A percentile compares a stretch with the other conserved stretches of the same genome.
Evolutionary conservation across 2,329 filamentous ascomycete genomes (phyloP).

Genomic region (Neoarthrinium moseri): DNA sequence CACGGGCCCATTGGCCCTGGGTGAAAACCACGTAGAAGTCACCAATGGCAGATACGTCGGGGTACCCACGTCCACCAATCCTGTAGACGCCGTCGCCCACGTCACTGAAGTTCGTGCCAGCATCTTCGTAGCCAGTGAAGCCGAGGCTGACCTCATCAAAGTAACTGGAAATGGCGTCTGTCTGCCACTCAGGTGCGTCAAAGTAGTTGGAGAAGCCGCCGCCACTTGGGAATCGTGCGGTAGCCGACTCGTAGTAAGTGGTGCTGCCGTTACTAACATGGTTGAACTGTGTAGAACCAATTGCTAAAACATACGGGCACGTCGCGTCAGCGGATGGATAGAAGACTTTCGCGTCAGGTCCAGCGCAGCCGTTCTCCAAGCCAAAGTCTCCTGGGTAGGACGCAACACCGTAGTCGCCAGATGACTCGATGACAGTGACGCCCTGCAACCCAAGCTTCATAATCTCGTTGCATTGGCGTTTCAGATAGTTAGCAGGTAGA

Average conservation of each 20-base stretch:
- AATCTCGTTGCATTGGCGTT: constrained; percentile 44
- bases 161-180: constrained; percentile 35
- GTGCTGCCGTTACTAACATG: constrained; percentile 15
- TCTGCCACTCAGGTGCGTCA: constrained; percentile 38
- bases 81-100: constrained; percentile 25
- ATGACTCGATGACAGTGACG: constrained; percentile 41
- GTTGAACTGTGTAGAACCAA: constrained; percentile 32
- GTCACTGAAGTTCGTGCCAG: constrained; percentile 11
- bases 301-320: constrained; percentile 47
- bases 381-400: constrained; percentile 17
- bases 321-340: constrained; percentile 41
- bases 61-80: constrained; percentile 35
- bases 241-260: constrained; percentile 20
- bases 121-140: constrained; percentile 19
- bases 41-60: constrained; percentile 41
- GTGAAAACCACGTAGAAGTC: constrained; percentile 28
- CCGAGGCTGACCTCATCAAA: constrained; percentile 24
- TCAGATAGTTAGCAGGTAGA: constrained; percentile 49
- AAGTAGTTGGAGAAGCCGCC: constrained; percentile 45
- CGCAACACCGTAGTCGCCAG: constrained; percentile 34
- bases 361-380: constrained; percentile 26
- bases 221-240: constrained; percentile 29
- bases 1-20: constrained; percentile 28
- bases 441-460: constrained; percentile 49
- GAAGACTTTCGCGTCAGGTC: constrained; percentile 35